Conservation (phyloP, 495 filamentous ascomycete species). For the Xanthoparmelia taractica region DNA sequence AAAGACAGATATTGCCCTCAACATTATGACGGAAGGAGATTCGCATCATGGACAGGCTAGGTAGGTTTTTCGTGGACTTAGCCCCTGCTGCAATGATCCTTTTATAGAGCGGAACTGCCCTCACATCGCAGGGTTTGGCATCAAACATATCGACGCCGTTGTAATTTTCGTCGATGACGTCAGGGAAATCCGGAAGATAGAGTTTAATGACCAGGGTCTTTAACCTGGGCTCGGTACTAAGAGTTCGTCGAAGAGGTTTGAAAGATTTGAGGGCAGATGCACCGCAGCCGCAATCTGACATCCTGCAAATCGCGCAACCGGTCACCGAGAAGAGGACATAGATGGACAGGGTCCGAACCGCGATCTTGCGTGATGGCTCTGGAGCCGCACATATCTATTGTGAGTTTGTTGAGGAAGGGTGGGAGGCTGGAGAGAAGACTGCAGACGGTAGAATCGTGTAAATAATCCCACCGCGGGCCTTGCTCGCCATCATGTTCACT, state of each 20-base stretch:
- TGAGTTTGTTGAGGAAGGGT: not conserved
- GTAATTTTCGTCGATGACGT: not conserved
- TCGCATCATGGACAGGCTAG: not conserved
- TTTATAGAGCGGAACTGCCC: not conserved
- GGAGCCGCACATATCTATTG: constrained; percentile 10
- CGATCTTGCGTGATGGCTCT: not conserved
- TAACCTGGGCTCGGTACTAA: not conserved
- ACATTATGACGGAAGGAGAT: not conserved
- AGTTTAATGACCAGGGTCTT: constrained; percentile 2
- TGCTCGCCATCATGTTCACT: not conserved
- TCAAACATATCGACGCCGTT: not conserved
- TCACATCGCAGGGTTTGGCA: not conserved
- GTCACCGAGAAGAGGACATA: constrained; percentile 1
- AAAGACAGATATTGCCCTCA: not conserved
- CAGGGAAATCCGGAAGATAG: not conserved
- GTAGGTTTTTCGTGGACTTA: not conserved
- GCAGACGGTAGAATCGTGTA: not conserved
- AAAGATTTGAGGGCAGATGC: constrained; percentile 10
- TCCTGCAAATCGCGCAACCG: not conserved
- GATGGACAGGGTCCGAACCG: not conserved
- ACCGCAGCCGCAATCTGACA: constrained; percentile 10
- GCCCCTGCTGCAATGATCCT: constrained; percentile 1
- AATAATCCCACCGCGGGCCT: constrained; percentile 6
- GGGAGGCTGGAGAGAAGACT: constrained; percentile 4
- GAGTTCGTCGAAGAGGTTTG: not conserved